phyloP scores from a whole-genome alignment of 2,329 filamentous ascomycete species.

The Sordariomycetes sp. region DNA sequence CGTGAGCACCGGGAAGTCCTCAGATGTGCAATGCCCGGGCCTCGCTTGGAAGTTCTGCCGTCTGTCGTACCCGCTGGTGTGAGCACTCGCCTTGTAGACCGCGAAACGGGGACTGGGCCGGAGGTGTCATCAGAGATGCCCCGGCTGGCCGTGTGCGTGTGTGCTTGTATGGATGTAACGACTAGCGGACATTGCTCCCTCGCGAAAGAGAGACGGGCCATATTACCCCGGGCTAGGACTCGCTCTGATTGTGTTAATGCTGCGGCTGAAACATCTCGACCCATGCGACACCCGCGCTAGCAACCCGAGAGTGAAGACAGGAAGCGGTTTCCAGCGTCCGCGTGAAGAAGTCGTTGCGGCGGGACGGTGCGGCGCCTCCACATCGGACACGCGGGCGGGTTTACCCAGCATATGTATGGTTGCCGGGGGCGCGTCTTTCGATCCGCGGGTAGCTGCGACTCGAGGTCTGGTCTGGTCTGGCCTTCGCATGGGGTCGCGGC shows the following conservation, averaged over 20 bases:
- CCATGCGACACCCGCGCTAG: not conserved
- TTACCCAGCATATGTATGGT: no score
- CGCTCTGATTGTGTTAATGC: not conserved
- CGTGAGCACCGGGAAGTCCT: not conserved
- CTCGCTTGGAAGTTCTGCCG: not conserved
- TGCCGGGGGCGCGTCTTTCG: no score
- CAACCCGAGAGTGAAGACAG: not conserved
- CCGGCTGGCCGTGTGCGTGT: not conserved
- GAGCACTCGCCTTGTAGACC: not conserved
- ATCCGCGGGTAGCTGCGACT: no score
- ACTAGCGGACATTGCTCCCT: not conserved
- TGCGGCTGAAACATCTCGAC: not conserved
- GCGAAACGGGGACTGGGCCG: not conserved
- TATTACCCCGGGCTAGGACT: not conserved
- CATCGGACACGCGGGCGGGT: no score
- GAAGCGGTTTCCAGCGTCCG: not conserved
- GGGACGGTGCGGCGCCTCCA: not conserved
- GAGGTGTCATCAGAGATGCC: not conserved
- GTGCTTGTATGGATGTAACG: not conserved
- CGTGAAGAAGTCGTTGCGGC: not conserved
- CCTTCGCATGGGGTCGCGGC: no score
- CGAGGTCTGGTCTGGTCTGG: no score
- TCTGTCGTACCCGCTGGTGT: not conserved
- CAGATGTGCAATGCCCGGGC: not conserved
- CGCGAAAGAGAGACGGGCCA: not conserved